A percentile compares a stretch with the other conserved stretches of the same genome.
Conservation (phyloP, 345 rosid genomes). For the Aurinia saxatilis region DNA sequence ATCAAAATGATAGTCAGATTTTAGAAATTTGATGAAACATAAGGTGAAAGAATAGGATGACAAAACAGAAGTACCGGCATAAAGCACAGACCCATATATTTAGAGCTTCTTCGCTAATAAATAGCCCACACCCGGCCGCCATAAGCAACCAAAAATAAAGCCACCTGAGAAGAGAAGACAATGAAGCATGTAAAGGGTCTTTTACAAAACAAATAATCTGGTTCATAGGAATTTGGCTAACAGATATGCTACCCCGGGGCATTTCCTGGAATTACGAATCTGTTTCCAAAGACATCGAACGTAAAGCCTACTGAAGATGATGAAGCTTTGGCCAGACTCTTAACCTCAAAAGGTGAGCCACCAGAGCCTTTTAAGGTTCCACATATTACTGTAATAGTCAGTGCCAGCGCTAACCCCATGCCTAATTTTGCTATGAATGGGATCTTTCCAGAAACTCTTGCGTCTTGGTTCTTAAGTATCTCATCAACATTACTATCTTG, state of each 20-base stretch:
- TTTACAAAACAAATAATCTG: neutral
- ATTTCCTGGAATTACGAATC: conserved; percentile 55
- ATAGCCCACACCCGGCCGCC: conserved; percentile 89
- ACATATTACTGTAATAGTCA: conserved; percentile 38
- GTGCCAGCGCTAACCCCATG: conserved; percentile 50
- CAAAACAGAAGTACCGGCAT: conserved; percentile 52
- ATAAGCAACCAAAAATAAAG: conserved; percentile 89
- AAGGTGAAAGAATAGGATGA: conserved; percentile 13
- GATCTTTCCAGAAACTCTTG: conserved; percentile 13
- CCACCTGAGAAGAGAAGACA: conserved; percentile 47
- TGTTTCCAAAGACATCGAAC: conserved; percentile 68
- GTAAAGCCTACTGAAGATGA: conserved; percentile 51
- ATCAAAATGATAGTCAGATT: neutral
- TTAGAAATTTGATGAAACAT: neutral
- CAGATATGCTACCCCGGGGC: conserved; percentile 63
- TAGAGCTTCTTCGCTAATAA: conserved; percentile 87
- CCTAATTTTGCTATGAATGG: conserved; percentile 53
- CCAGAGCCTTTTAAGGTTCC: conserved; percentile 30
- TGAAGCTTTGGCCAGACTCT: conserved; percentile 42
- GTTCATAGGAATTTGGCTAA: neutral
- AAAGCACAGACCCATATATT: conserved; percentile 92
- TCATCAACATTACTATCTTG: conserved; percentile 19
- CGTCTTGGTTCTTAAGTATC: conserved; percentile 11
- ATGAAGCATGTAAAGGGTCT: neutral
- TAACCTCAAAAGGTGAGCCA: conserved; percentile 50